phyloP scores from a whole-genome alignment of 257 asterid species.

The Eucommia ulmoides region DNA sequence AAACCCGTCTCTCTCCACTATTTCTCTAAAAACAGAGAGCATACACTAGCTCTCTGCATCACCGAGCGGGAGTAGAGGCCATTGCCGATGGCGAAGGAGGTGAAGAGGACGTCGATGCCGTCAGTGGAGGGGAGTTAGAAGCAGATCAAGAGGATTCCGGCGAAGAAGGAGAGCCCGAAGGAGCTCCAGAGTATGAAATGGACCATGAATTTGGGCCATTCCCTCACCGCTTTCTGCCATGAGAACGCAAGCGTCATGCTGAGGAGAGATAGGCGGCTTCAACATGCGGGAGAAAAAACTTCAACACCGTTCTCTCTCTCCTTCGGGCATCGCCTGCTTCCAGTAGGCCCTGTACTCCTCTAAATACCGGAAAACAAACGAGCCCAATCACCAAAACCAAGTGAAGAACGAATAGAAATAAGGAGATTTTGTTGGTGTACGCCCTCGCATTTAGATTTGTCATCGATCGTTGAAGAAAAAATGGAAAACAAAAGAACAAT shows the following conservation, averaged over 20 bases:
- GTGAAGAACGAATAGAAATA: conserved; percentile 61
- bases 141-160: conserved; percentile 82
- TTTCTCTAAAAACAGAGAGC: conserved; percentile 52
- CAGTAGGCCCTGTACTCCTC: conserved; percentile 57
- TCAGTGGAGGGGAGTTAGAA: conserved; percentile 73
- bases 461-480: too few species aligned
- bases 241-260: conserved; percentile 71
- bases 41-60: conserved; percentile 61
- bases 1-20: too few species aligned
- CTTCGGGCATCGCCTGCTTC: conserved; percentile 36
- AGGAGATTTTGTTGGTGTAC: conserved; percentile 84
- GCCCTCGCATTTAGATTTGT: conserved; percentile 62
- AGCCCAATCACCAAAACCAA: conserved; percentile 51
- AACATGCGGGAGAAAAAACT: conserved; percentile 73
- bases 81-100: conserved; percentile 66
- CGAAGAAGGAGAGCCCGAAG: conserved; percentile 46
- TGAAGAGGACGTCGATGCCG: conserved; percentile 54
- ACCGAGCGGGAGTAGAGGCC: conserved; percentile 97
- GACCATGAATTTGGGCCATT: conserved; percentile 86
- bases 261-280: conserved; percentile 73
- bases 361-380: conserved; percentile 59
- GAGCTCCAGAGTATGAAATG: conserved; percentile 86
- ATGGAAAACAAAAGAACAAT: too few species aligned
- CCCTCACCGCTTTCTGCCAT: conserved; percentile 81
- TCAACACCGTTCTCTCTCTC: conserved; percentile 41